Evolutionary conservation across 768 basidiomycete genomes (phyloP).

Genomic region (Boletus vinaceobasis): DNA sequence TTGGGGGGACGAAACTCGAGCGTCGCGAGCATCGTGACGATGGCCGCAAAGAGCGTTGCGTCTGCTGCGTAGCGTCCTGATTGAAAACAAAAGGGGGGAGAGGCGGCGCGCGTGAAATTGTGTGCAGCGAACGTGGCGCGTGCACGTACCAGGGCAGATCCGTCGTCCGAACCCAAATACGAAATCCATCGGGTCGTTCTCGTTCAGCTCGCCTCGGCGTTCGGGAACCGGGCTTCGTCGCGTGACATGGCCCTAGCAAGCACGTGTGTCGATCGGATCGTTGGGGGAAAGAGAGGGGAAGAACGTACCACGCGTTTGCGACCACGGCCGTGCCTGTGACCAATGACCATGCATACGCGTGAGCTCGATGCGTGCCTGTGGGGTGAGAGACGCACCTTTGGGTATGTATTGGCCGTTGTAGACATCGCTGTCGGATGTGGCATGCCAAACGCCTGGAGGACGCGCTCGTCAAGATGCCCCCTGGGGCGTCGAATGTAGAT

Average conservation of each 20-base stretch:
- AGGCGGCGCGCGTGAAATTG: no score
- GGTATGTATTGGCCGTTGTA: conserved; percentile 29
- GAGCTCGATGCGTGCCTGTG: background rate
- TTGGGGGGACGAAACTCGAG: conserved; percentile 2
- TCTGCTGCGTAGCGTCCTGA: conserved; percentile 1
- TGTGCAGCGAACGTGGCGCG: no score
- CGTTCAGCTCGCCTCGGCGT: conserved; percentile 4
- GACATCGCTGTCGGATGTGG: conserved; percentile 16
- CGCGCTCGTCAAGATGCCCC: background rate
- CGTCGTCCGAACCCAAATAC: conserved; percentile 15
- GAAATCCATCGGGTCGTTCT: conserved; percentile 5
- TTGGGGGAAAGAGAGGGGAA: background rate
- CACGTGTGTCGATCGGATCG: no score
- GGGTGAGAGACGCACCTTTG: conserved; percentile 23
- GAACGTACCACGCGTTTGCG: conserved; percentile 11
- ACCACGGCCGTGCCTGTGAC: conserved; percentile 9
- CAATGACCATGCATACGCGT: background rate
- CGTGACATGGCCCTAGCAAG: conserved; percentile 10
- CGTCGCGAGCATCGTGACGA: conserved; percentile 14
- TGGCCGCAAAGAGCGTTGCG: conserved; percentile 4
- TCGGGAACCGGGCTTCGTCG: conserved; percentile 7
- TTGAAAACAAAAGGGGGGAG: background rate
- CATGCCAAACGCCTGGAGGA: conserved; percentile 19
- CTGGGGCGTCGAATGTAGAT: background rate
- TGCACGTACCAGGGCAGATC: conserved; percentile 2